Conservation (phyloP, 1,284 basidiomycete genomes). For the Ceratorhiza oryzae-sativae region DNA sequence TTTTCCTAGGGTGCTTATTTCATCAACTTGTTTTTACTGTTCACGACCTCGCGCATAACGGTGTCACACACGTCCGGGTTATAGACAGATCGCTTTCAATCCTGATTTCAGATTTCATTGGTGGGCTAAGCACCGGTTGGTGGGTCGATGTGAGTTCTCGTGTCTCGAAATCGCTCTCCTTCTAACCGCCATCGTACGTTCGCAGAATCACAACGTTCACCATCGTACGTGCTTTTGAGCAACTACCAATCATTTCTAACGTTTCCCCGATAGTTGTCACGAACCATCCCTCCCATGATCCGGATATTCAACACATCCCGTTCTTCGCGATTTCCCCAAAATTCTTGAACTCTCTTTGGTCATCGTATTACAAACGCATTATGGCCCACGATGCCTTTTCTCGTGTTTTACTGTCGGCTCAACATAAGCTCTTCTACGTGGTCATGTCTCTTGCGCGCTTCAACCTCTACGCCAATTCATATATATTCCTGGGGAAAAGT, state of each 20-base stretch:
- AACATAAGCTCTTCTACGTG: constrained; percentile 94
- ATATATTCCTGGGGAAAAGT: constrained; percentile 73
- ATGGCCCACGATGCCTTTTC: constrained; percentile 81
- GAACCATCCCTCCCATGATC: constrained; percentile 96
- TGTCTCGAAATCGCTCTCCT: neutral
- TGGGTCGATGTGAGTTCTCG: constrained; percentile 86
- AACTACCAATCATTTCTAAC: constrained; percentile 22
- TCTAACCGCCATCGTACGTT: constrained; percentile 17
- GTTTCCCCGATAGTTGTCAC: constrained; percentile 75
- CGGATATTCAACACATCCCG: constrained; percentile 94
- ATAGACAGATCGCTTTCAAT: constrained; percentile 84
- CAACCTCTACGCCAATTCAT: constrained; percentile 93
- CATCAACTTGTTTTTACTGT: constrained; percentile 93
- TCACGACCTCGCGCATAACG: constrained; percentile 95
- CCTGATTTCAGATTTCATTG: constrained; percentile 84
- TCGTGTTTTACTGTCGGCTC: constrained; percentile 72
- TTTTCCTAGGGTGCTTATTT: constrained; percentile 88
- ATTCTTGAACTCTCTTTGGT: constrained; percentile 88
- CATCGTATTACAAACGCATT: constrained; percentile 92
- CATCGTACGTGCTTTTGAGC: constrained; percentile 59
- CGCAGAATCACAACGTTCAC: constrained; percentile 95
- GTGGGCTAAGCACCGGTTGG: constrained; percentile 95
- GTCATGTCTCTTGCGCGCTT: constrained; percentile 92
- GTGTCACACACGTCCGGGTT: constrained; percentile 88
- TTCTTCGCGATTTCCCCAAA: constrained; percentile 93